Evolutionary conservation across 306 rosid species (phyloP).

Genomic region (Cucurbita argyrosperma): DNA sequence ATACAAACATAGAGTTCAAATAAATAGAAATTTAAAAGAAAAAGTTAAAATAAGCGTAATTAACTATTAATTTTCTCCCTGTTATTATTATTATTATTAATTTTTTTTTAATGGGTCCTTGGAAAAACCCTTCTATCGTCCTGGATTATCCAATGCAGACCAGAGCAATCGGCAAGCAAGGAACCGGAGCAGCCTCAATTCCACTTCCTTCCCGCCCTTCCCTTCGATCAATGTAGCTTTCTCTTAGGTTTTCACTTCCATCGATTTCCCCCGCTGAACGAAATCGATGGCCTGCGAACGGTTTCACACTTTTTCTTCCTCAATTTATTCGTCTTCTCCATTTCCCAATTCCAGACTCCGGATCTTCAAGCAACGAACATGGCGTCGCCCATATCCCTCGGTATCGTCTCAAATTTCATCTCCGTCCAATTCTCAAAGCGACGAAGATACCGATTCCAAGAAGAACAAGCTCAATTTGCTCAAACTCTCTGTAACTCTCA

Average conservation of each 20-base stretch:
- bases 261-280: neutral
- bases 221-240: neutral
- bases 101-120: too few relatives aligned
- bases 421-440: constrained; percentile 5
- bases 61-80: too few relatives aligned
- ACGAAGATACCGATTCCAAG: constrained; percentile 8
- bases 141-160: too few relatives aligned
- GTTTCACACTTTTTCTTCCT: constrained; percentile 18
- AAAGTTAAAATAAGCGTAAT: too few relatives aligned
- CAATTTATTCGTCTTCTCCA: neutral
- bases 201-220: neutral
- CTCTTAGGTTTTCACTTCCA: neutral
- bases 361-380: constrained; percentile 4
- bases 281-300: constrained; percentile 46
- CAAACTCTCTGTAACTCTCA: constrained; percentile 54
- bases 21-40: too few relatives aligned
- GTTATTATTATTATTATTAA: too few relatives aligned
- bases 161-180: too few relatives aligned
- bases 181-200: too few relatives aligned
- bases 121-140: too few relatives aligned
- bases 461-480: constrained; percentile 32
- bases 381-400: constrained; percentile 11
- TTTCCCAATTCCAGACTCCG: constrained; percentile 19
- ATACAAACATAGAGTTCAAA: too few relatives aligned
- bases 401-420: constrained; percentile 34